Base-by-base conservation (phyloP, 495 filamentous ascomycete genomes). In the Chaetomium fimeti region DNA sequence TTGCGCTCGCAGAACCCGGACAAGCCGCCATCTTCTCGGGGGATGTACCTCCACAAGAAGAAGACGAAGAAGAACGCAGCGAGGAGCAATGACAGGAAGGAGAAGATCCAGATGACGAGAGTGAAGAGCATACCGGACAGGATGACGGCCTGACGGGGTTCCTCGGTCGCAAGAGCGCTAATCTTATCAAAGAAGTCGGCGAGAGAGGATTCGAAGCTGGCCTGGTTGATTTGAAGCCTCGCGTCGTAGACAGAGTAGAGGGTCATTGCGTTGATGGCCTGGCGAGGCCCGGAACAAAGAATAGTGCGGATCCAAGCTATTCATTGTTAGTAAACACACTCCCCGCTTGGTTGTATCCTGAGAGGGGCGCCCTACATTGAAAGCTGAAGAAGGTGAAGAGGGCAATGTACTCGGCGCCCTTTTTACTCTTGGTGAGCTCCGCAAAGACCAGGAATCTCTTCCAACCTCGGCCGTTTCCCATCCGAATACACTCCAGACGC, bases 351-450 rank as follows among this genome's bases (percentile, higher is more conserved):
- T 16, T 11, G 9, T 40, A 18, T 2, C 15, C n/a, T 36, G 1
- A 7, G 0, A 1, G 16, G 9, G 15, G 48, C 16, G 28, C 74
- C 85, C 78, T 74, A 91, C 91, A 88, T 79, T 97, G 89, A 73
- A 97, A 97, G 20, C 89, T 89, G 75, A 97, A 98, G 71, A 96
- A 97, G 36, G 91, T 88, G 71, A 97, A 96, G 3, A 98, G 82
- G 13, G 93, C 94, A 47, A 96, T 81, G 73, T 96, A 96, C 73
- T 97, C 93, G 32, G 87, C 85, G 13, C 92, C 91, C 73, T 96
- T 93, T 72, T 89, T 92, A 75, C 89, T 91, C 73, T 93, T 92
- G 1, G 94, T 97, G 76, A 98, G 78, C 67, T 91, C 90, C 7
- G 92, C 86, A 71, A 97, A 98, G 52, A 98, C 92, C 20, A 97